Evolutionary conservation across 1,284 basidiomycete species (phyloP), one percentile per base, ranked within the genome.

Genomic region (Inonotus hispidus): DNA sequence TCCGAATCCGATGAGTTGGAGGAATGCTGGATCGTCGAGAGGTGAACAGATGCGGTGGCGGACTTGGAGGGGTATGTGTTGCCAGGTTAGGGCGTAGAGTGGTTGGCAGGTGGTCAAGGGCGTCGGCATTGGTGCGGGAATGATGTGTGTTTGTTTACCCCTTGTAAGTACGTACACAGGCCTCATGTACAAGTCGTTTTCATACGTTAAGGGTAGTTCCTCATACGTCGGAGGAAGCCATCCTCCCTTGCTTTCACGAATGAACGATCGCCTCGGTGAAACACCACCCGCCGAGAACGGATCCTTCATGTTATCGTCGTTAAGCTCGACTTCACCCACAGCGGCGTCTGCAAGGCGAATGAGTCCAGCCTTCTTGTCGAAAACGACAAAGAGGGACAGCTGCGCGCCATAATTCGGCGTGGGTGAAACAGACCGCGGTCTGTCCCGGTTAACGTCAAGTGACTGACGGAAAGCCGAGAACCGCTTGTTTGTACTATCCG

Each of bases 291-390:
- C 67, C 23, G 68, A 63, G 43, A 60, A 23, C 1, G 41, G 19
- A 21, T 60, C 61, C 35, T 39, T 60, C 66, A 68, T 52, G 70
- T 66, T 66, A 32, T 82, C 78, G 53, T 88, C 87, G 65, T 77
- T 80, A 46, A 91, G 73, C 54, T 88, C 84, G 39, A 92, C 76
- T 70, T 92, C 90, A 32, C 85, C 82, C 5, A 91, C 90, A 14
- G 87, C 84, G 43, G 90, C 82, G 71, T 92, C 90, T 2, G 83
- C 82, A 38, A 92, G 71, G 29, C 90, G 85, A 66, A 92, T 91
- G 71, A 89, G 76, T 23, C 84, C 82, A 0, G 89, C 88, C 68
- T 88, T 92, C 74, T 92, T 92, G 70, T 92, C 90, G 68, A 92
- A 92, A 27, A 85, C 75, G 59, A 90, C 83, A 67, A 92, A 92